Evolutionary conservation across 805 yeast genomes (phyloP).

Genomic region (Metschnikowia anglica): DNA sequence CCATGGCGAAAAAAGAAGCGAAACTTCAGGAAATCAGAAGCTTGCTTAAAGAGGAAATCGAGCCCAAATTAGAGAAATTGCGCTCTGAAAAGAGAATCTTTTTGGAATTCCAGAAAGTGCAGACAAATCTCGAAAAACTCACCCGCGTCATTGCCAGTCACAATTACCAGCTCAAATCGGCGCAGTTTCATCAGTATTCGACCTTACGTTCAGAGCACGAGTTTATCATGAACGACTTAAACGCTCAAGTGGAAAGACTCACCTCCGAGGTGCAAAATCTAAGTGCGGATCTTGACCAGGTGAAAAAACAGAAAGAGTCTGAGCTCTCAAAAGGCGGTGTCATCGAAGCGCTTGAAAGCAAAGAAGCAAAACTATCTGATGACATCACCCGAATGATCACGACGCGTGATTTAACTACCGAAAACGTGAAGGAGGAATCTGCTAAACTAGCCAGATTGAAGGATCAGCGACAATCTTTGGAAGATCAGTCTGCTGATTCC

Average conservation of each 20-base stretch:
- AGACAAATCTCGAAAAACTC: constrained; percentile 73
- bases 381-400: constrained; percentile 69
- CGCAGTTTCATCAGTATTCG: constrained; percentile 44
- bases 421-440: constrained; percentile 52
- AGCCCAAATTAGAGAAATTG: constrained; percentile 82
- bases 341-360: constrained; percentile 56
- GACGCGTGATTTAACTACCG: constrained; percentile 53
- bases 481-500: constrained; percentile 37
- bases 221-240: constrained; percentile 39
- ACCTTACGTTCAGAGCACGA: constrained; percentile 44
- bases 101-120: constrained; percentile 82
- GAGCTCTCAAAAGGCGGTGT: constrained; percentile 62
- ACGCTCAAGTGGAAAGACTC: constrained; percentile 45
- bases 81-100: constrained; percentile 79
- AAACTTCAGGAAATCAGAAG: constrained; percentile 76
- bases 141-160: constrained; percentile 75
- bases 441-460: constrained; percentile 20
- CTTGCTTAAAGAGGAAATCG: constrained; percentile 80
- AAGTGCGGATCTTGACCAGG: constrained; percentile 57
- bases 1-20: constrained; percentile 87
- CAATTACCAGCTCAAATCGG: constrained; percentile 52
- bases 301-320: constrained; percentile 51
- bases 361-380: constrained; percentile 58
- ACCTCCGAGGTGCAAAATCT: constrained; percentile 56
- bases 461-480: constrained; percentile 33